Base-by-base conservation (phyloP, 2,329 filamentous ascomycete species). In the Teratosphaeria pseudoeucalypti region DNA sequence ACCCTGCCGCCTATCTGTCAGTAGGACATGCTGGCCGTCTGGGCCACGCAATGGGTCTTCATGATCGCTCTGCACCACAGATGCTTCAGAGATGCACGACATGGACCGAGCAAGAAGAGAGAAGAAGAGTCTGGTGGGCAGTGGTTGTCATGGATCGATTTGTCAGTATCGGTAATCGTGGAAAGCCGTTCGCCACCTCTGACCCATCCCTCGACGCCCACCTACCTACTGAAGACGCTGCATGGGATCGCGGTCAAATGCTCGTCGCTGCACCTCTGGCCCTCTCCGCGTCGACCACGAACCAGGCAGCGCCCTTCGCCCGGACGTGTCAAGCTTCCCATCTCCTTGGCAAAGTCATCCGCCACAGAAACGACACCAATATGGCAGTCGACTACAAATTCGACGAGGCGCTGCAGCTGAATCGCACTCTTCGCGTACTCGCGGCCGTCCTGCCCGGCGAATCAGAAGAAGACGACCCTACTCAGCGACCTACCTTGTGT, bases 1-100 rank as follows among this genome's bases (percentile, higher is more conserved):
- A 81, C 62, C 79, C 79, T 3, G 75, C 77, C 11, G 78, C 77
- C 14, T 81, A 77, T 72, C 76, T 81, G 68, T 76, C 76, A 1
- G 71, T 78, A 6, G 78, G 75, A 2, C 70, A 71, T 65, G 78
- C 76, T 65, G 71, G 75, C 23, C 69, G 78, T 58, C 78, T 80
- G 63, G 73, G 74, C 9, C 75, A 77, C 52, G 71, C 79, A 11
- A 68, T 81, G n/a, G 77, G 76, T 2, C 65, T 81, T 23, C 75
- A 74, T 70, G 6, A 71, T 29, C 69, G 72, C n/a, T 70, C 57
- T 3, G 62, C 73, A 26, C 71, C 70, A 34, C 62, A 71, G 55
- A 67, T 79, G 53, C 65, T 81, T 4, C 73, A 73, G 7, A 67
- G 68, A 27, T 65, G 70, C 34, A 69, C 63, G 39, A 77, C 77